Percentiles rank a stretch among this genome's conserved stretches.
Conservation (phyloP, 169 alveolate genomes). For the Amoebophrya sp. region DNA sequence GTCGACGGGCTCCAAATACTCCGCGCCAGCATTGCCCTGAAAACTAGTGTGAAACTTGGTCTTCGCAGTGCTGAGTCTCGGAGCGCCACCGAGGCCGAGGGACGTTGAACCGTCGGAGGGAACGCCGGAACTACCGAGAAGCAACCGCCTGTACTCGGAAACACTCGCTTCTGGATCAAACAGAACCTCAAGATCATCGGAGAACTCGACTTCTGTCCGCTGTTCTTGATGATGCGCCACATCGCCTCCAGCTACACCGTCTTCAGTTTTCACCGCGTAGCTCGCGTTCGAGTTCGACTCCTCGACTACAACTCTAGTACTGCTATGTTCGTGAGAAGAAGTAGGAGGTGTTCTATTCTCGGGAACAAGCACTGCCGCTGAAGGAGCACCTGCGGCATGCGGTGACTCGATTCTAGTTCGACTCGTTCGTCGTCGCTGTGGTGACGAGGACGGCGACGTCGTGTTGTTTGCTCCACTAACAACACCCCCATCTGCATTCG, state of each 20-base stretch:
- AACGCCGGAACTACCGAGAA: background rate
- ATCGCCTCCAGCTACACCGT: background rate
- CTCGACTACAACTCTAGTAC: background rate
- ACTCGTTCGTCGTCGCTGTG: too few species aligned
- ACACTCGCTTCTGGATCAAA: background rate
- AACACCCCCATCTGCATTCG: too few species aligned
- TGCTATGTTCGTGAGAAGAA: background rate
- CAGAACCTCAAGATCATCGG: background rate
- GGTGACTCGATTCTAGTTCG: too few species aligned
- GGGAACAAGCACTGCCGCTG: too few species aligned
- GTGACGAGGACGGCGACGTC: too few species aligned
- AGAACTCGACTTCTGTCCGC: too few species aligned
- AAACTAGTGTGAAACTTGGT: background rate
- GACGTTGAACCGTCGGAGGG: background rate
- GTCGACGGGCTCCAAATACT: background rate
- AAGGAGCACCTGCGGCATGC: too few species aligned
- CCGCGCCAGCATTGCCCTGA: conserved; percentile 5
- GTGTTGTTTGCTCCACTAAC: too few species aligned
- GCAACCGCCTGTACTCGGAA: background rate
- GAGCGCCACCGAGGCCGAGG: background rate
- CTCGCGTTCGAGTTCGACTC: background rate
- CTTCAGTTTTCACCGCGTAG: background rate
- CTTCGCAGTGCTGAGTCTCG: too few species aligned
- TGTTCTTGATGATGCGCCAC: background rate
- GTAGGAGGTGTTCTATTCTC: background rate